phyloP scores from a whole-genome alignment of 768 basidiomycete genomes.

The Calocybe cyanea region DNA sequence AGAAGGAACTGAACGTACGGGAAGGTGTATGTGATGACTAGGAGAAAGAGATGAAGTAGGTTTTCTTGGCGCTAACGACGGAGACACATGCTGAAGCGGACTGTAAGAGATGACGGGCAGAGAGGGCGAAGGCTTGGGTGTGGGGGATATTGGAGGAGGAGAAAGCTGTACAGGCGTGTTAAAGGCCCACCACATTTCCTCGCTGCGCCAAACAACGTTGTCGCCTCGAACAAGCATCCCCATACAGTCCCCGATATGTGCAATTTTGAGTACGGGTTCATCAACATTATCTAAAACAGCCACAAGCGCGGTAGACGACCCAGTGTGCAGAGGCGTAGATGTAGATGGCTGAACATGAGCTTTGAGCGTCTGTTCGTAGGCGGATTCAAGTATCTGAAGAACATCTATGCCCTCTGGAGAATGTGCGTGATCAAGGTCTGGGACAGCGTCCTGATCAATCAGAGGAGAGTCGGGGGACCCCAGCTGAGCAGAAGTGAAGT shows the following conservation, averaged over 20 bases:
- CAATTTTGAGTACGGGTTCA: constrained; percentile 71
- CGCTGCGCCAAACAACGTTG: constrained; percentile 77
- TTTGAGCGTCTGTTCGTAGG: constrained; percentile 62
- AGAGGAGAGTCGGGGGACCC: constrained; percentile 6
- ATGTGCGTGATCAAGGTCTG: constrained; percentile 47
- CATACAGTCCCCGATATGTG: constrained; percentile 86
- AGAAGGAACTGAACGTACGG: background rate
- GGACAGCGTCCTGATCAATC: constrained; percentile 17
- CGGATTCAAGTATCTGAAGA: constrained; percentile 63
- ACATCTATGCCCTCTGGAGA: constrained; percentile 69
- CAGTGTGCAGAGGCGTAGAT: constrained; percentile 43
- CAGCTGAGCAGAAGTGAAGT: constrained; percentile 66
- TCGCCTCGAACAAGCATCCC: constrained; percentile 80
- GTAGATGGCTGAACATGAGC: constrained; percentile 45
- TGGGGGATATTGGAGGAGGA: constrained; percentile 17
- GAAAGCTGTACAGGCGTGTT: constrained; percentile 48
- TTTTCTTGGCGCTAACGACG: constrained; percentile 1
- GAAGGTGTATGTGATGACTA: constrained; percentile 1
- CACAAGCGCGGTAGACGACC: constrained; percentile 67
- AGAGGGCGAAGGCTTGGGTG: no score
- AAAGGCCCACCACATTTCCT: constrained; percentile 89
- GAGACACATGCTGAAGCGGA: no score
- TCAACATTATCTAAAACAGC: constrained; percentile 52
- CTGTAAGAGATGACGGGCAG: no score
- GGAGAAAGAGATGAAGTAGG: constrained; percentile 8